Conservation (phyloP, 345 rosid species). For the Euphorbia lathyris region DNA sequence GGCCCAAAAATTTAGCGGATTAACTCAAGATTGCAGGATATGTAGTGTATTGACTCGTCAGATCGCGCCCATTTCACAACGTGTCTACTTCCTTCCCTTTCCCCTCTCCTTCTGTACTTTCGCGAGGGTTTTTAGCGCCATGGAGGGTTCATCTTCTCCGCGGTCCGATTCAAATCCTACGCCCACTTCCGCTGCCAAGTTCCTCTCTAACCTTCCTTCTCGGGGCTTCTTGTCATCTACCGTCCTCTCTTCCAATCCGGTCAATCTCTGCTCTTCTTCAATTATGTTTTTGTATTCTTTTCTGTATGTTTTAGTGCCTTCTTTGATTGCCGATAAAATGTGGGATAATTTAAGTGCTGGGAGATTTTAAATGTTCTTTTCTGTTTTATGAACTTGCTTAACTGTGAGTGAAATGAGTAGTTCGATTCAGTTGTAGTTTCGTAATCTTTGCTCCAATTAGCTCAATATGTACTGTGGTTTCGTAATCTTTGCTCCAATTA, state of each 20-base stretch:
- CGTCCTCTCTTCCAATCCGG: conserved; percentile 68
- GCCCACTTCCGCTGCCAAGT: conserved; percentile 41
- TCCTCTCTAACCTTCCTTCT: conserved; percentile 77
- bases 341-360: background rate
- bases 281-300: background rate
- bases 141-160: conserved; percentile 58
- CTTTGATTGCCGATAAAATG: conserved; percentile 5
- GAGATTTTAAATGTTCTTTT: background rate
- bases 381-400: background rate
- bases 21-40: background rate
- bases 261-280: conserved; percentile 20
- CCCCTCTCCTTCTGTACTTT: background rate
- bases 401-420: background rate
- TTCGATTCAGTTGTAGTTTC: background rate
- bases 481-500: too few relatives aligned
- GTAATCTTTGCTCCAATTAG: too few relatives aligned
- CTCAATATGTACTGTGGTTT: too few relatives aligned
- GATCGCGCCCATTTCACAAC: background rate
- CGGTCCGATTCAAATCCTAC: conserved; percentile 35
- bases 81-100: background rate
- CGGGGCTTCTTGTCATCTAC: conserved; percentile 78
- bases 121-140: conserved; percentile 42
- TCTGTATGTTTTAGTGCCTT: too few relatives aligned
- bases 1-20: too few relatives aligned
- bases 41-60: background rate